Base-by-base conservation (phyloP, 2,329 filamentous ascomycete genomes). In the Cercospora sp. region DNA sequence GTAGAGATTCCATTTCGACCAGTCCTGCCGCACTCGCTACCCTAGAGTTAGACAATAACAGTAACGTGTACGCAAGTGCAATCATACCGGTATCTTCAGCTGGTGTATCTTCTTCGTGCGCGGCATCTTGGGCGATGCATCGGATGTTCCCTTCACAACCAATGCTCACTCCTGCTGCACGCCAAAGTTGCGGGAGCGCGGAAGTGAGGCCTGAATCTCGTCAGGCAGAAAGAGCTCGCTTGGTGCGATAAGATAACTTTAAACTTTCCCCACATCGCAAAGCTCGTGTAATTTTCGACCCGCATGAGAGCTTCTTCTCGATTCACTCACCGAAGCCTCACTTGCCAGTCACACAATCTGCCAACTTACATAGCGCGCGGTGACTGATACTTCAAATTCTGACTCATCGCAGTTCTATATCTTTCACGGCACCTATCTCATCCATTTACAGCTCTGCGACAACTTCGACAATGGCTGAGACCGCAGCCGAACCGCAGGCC, bases 11-110 rank as follows among this genome's bases (percentile, higher is more conserved):
- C 92, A 93, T 84, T 97, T 97, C 85, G 93, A 97, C 95, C 94
- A 97, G 84, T 93, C 93, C 84, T 95, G 92, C 76, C 94, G 91
- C 80, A 97, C 80, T 91, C 93, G 96, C 94, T 98, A 78, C 66
- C 61, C 69, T 28, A 28, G 57, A 40, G 63, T 63, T 42, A 72
- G 68, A 57, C 20, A 26, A 62, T 31, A n/a, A n/a, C 61, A 30
- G 12, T 16, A 6, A 13, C 26, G 36, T 45, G 40, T 26, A 28
- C 31, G 33, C 0, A 18, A n/a, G 26, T 12, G 45, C 10, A 23
- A 18, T 13, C 62, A n/a, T 68, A 73, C 72, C 40, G 75, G 72
- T 42, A 71, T 84, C 78, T 85, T 88, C 68, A 93, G 84, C 77
- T 85, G 87, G 81, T 91, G 89, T 75, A 73, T 66, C 63, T 69